phyloP scores from a whole-genome alignment of 2,329 filamentous ascomycete genomes.

The Fusarium odoratissimum region DNA sequence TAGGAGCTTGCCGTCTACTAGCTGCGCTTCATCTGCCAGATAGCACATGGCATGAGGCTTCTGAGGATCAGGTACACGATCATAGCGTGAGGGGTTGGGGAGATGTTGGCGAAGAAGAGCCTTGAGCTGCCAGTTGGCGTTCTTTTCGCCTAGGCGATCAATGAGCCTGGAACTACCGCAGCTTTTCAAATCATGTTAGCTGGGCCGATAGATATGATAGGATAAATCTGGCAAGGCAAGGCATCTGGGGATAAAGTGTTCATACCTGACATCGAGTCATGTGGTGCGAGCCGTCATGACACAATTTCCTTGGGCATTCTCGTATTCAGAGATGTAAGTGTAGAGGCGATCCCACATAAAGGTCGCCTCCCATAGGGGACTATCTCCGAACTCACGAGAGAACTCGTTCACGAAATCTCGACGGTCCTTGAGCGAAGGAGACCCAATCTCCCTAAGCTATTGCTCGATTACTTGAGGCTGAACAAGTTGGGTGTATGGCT shows the following conservation, averaged over 20 bases:
- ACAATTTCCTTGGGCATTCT: not conserved
- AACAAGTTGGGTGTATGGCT: not conserved
- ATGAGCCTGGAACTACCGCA: too few species aligned
- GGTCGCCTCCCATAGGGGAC: too few species aligned
- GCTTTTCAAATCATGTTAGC: too few species aligned
- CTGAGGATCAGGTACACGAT: not conserved
- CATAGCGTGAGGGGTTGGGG: not conserved
- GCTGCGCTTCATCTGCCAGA: not conserved
- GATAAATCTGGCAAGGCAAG: too few species aligned
- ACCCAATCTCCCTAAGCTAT: too few species aligned
- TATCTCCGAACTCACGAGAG: not conserved
- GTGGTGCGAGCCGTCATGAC: not conserved
- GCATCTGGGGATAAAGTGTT: too few species aligned
- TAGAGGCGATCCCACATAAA: too few species aligned
- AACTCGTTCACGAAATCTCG: not conserved
- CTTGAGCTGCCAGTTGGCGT: not conserved
- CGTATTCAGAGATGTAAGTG: not conserved
- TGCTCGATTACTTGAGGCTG: too few species aligned
- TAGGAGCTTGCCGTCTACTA: not conserved
- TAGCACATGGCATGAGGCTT: not conserved
- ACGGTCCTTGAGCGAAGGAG: not conserved
- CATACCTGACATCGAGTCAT: too few species aligned
- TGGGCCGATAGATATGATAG: too few species aligned
- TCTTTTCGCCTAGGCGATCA: not conserved
- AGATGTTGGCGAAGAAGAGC: not conserved